Conservation (phyloP, 192 early-diverging fungal species). For the Umbelopsis isabellina region DNA sequence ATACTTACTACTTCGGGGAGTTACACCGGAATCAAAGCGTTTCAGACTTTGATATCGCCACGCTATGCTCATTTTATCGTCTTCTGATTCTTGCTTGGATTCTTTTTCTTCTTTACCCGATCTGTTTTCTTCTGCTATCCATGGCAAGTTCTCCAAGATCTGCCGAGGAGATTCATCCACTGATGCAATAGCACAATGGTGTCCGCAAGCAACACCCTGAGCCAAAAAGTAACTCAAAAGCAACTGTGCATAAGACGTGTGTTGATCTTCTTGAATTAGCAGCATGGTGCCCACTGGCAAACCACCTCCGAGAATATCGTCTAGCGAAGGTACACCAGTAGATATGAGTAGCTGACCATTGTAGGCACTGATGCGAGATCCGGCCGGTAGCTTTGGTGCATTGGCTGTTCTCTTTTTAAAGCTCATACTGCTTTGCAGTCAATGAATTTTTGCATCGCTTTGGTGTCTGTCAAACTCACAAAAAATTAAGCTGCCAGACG, state of each 20-base stretch:
- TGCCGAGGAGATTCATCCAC: conserved; percentile 68
- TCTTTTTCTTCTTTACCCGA: conserved; percentile 52
- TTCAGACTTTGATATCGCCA: conserved; percentile 93
- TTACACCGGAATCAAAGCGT: conserved; percentile 56
- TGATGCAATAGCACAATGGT: conserved; percentile 70
- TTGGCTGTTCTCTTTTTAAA: conserved; percentile 61
- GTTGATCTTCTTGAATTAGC: conserved; percentile 78
- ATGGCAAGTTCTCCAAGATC: conserved; percentile 65
- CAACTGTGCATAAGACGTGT: conserved; percentile 80
- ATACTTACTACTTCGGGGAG: conserved; percentile 43
- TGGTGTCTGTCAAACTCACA: background rate
- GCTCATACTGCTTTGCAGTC: conserved; percentile 29
- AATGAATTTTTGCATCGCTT: background rate
- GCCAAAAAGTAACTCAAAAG: conserved; percentile 84
- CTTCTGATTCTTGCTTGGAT: conserved; percentile 37
- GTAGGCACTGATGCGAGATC: conserved; percentile 76
- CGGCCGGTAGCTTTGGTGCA: conserved; percentile 65
- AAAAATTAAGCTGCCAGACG: no score
- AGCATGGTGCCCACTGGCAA: conserved; percentile 80
- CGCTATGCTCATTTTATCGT: conserved; percentile 86
- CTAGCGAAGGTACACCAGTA: conserved; percentile 82
- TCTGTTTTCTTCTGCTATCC: conserved; percentile 58
- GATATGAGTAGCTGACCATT: conserved; percentile 80
- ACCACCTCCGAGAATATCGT: conserved; percentile 87
- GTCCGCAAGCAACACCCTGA: conserved; percentile 78